A percentile compares a stretch with the other conserved stretches of the same genome.
Conservation (phyloP, 2,329 filamentous ascomycete genomes). For the Xylaria polymorpha region DNA sequence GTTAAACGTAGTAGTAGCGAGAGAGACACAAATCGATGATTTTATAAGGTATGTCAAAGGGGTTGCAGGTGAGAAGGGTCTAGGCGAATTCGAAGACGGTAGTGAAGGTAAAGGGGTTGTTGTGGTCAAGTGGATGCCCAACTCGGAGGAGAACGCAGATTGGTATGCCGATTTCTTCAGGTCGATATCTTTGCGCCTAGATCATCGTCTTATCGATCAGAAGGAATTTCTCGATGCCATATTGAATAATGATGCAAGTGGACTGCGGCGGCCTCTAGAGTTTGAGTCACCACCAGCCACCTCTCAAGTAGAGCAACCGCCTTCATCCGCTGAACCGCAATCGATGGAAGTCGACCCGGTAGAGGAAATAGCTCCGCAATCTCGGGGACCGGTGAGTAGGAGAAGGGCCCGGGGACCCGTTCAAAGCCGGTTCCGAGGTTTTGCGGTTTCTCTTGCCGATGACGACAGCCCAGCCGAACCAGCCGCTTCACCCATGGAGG, state of each 20-base stretch:
- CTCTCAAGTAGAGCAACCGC: slow-evolving; percentile 43
- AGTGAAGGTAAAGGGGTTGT: slow-evolving; percentile 78
- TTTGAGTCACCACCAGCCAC: slow-evolving; percentile 54
- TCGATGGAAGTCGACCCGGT: slow-evolving; percentile 46
- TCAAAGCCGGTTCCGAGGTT: slow-evolving; percentile 76
- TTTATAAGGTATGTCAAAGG: slow-evolving; percentile 81
- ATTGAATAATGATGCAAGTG: slow-evolving; percentile 78
- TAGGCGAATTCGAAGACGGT: slow-evolving; percentile 72
- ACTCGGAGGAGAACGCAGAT: slow-evolving; percentile 63
- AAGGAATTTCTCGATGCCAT: slow-evolving; percentile 94
- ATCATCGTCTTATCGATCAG: slow-evolving; percentile 87
- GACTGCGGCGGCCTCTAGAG: slow-evolving; percentile 75
- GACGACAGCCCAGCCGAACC: slow-evolving; percentile 51
- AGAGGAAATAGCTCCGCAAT: slow-evolving; percentile 28
- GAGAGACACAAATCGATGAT: slow-evolving; percentile 76
- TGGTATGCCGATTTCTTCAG: slow-evolving; percentile 79
- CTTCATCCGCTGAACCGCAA: slow-evolving; percentile 33
- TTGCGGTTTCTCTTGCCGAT: slow-evolving; percentile 61
- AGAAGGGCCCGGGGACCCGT: slow-evolving; percentile 56
- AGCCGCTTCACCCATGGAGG: slow-evolving; percentile 27
- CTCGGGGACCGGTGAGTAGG: slow-evolving; percentile 38
- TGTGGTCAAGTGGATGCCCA: slow-evolving; percentile 77
- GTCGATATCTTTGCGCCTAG: slow-evolving; percentile 75
- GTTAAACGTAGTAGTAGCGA: slow-evolving; percentile 69
- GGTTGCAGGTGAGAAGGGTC: slow-evolving; percentile 78